Evolutionary conservation across 768 basidiomycete genomes (phyloP).

Genomic region (Agrocybe chaxingu): DNA sequence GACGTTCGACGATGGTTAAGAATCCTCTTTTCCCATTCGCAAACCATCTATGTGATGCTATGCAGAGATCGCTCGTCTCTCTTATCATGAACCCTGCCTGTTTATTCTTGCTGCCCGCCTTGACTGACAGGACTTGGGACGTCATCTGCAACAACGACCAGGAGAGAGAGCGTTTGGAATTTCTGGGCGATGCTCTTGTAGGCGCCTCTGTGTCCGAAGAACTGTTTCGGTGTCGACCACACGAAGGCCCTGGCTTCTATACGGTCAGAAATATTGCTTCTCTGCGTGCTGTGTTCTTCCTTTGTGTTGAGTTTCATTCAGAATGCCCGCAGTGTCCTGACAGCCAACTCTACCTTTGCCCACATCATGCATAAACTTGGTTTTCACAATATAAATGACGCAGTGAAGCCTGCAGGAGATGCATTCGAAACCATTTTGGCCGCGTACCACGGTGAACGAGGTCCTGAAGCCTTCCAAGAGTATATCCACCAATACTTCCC

Average conservation of each 20-base stretch:
- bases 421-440: conserved; percentile 45
- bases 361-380: conserved; percentile 35
- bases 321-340: conserved; percentile 17
- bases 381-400: conserved; percentile 13
- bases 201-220: conserved; percentile 36
- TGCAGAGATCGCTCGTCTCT: conserved; percentile 16
- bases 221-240: conserved; percentile 31
- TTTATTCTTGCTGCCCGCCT: conserved; percentile 27
- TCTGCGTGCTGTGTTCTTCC: neutral
- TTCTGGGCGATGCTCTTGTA: conserved; percentile 46
- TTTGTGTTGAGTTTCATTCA: conserved; percentile 6
- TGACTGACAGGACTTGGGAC: conserved; percentile 27
- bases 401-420: conserved; percentile 39
- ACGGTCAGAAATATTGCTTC: conserved; percentile 22
- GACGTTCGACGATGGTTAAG: neutral
- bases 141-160: conserved; percentile 14
- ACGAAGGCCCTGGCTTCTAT: conserved; percentile 29
- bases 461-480: conserved; percentile 30
- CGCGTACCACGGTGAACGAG: conserved; percentile 37
- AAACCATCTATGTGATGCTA: conserved; percentile 2
- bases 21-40: conserved; percentile 8
- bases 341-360: conserved; percentile 34
- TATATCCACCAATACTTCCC: conserved; percentile 37
- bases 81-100: conserved; percentile 16
- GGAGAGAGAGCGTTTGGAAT: conserved; percentile 42